phyloP scores from a whole-genome alignment of 192 early-diverging fungal species.

The Chytriomyces confervae region DNA sequence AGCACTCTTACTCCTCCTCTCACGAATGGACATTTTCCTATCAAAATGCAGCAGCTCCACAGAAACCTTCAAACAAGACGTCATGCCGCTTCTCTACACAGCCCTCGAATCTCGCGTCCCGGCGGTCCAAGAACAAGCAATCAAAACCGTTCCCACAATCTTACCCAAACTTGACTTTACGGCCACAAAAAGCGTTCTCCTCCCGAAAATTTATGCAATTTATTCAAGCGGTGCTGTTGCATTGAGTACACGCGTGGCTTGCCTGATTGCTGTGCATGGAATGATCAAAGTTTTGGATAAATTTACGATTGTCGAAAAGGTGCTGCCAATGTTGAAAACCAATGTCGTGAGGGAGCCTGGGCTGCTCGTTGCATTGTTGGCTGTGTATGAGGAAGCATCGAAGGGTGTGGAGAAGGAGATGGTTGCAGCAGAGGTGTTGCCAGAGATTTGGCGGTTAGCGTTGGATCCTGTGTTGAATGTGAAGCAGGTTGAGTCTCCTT shows the following conservation, averaged over 20 bases:
- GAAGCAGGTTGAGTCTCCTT: slow-evolving; percentile 57
- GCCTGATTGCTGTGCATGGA: slow-evolving; percentile 27
- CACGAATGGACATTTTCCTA: slow-evolving; percentile 63
- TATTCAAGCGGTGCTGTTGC: background rate
- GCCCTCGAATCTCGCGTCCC: slow-evolving; percentile 53
- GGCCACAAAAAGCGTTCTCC: slow-evolving; percentile 67
- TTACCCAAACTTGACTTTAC: slow-evolving; percentile 64
- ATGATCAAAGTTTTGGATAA: slow-evolving; percentile 37
- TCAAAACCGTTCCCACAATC: slow-evolving; percentile 65
- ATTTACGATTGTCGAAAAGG: slow-evolving; percentile 57
- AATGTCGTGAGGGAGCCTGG: slow-evolving; percentile 80
- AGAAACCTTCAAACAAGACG: slow-evolving; percentile 69
- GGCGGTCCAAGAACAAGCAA: slow-evolving; percentile 47
- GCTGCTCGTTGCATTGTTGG: slow-evolving; percentile 77
- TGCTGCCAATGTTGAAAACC: slow-evolving; percentile 77
- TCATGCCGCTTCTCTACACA: slow-evolving; percentile 77
- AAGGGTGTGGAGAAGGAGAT: slow-evolving; percentile 73
- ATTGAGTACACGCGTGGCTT: slow-evolving; percentile 1
- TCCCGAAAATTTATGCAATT: slow-evolving; percentile 54
- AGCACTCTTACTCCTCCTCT: slow-evolving; percentile 68
- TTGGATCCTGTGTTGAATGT: slow-evolving; percentile 74
- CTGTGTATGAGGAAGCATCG: slow-evolving; percentile 81
- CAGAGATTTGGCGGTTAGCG: slow-evolving; percentile 76
- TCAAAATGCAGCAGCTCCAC: slow-evolving; percentile 59
- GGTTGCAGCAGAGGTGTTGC: slow-evolving; percentile 77